These are phyloP conservation scores for Parathielavia hyrcaniae DNA, from an alignment of 495 filamentous ascomycete species.

Conservation along the genomic window DNA sequence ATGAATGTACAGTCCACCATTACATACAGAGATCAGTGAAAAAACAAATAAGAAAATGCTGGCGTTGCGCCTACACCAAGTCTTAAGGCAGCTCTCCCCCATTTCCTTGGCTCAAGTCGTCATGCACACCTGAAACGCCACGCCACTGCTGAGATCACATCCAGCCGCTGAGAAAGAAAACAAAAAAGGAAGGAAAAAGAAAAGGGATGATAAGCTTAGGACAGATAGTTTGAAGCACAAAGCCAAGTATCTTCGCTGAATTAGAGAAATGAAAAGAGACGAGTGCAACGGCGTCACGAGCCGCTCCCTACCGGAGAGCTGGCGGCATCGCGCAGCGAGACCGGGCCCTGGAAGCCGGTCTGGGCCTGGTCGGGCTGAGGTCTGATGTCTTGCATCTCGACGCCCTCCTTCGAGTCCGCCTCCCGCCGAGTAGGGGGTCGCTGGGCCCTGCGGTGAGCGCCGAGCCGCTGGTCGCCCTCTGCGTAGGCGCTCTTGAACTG, in stretches of 20 bases:
- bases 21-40: constrained; percentile 1
- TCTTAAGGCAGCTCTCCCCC: neutral
- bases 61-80: constrained; percentile 13
- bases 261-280: neutral
- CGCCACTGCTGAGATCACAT: constrained; percentile 7
- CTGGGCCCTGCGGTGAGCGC: constrained; percentile 20
- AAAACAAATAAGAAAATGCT: no score
- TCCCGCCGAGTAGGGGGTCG: neutral
- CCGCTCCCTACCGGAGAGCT: neutral
- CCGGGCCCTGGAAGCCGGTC: constrained; percentile 3
- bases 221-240: neutral
- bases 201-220: neutral
- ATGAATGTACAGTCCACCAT: neutral
- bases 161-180: neutral
- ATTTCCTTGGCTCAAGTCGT: neutral
- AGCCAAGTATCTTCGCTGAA: neutral
- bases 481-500: constrained; percentile 73
- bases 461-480: constrained; percentile 80
- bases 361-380: constrained; percentile 6
- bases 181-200: neutral
- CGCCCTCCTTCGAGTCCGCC: constrained; percentile 29
- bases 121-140: constrained; percentile 10
- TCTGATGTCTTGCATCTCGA: constrained; percentile 45
- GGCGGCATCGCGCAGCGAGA: neutral
- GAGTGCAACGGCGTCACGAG: neutral